Base-by-base conservation (phyloP, 2,329 filamentous ascomycete genomes). In the Parafenestella ontariensis region DNA sequence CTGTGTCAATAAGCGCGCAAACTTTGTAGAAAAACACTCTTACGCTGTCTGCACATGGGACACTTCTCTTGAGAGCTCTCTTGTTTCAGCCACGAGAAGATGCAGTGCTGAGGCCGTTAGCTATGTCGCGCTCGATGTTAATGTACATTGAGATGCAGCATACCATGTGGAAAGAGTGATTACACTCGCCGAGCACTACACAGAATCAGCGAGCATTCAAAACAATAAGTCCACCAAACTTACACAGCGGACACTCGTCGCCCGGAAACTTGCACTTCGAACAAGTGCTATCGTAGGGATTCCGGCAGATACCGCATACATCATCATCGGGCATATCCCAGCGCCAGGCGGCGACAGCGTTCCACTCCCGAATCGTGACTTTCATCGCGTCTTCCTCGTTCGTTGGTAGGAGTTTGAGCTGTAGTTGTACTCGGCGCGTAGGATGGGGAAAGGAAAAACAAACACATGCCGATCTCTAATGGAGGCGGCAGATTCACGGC, bases 291-390 rank as follows among this genome's bases (percentile, higher is more conserved):
- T 99, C 95, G 74, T 98, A 99, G 70, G 96, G 91, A 59, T 96
- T 93, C 74, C 96, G 94, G 78, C 95, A 99, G 79, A 99, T 99
- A 68, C 95, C 95, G 69, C 95, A 99, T 59, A 98, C 93, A 74
- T 99, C 94, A 79, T 97, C 94, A 69, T 96, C 92, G 21, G 94
- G 92, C 70, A 98, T 91, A 75, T 98, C 91, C 95, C 95, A 99
- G 62, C 91, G 88, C 95, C 95, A 99, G 50, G 92, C 94, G 17
- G 95, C 95, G 59, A 99, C 92, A 3, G 92, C 90, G 70, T 95
- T 89, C 92, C 94, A 98, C 73, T 91, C 86, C 70, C 89, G 91
- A 78, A 98, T 95, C 43, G 87, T 95, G 80, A 98, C 92, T 79
- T 96, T 98, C 95, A 99, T 99, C 43, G 45, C 60, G 59, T 39